A percentile compares a stretch with the other conserved stretches of the same genome.
Conservation (phyloP, 139 green algal genomes). For the Raphidocelis subcapitata region DNA sequence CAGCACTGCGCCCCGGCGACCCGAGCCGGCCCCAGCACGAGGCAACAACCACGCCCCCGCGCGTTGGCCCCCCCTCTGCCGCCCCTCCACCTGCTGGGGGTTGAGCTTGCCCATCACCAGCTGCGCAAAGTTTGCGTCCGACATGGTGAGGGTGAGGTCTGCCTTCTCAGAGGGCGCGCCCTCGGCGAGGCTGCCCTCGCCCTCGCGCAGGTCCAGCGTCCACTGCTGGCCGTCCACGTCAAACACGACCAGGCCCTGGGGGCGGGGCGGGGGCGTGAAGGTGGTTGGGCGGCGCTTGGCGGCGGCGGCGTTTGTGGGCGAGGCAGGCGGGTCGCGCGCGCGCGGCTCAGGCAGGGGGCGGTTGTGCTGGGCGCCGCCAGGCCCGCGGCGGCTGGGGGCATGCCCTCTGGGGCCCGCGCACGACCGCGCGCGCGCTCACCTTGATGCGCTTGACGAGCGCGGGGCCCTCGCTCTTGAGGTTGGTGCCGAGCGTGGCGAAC, state of each 20-base stretch:
- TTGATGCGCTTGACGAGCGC: conserved; percentile 62
- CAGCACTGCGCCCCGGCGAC: background rate
- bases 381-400: no score
- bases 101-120: conserved; percentile 84
- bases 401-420: no score
- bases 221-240: conserved; percentile 76
- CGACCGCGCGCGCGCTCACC: no score
- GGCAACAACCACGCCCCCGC: background rate
- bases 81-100: conserved; percentile 79
- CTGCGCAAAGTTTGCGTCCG: conserved; percentile 68
- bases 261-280: background rate
- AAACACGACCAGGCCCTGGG: conserved; percentile 80
- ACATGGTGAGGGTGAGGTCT: conserved; percentile 80
- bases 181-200: conserved; percentile 37
- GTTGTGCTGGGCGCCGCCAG: background rate
- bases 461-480: conserved; percentile 43
- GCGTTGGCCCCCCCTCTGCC: background rate
- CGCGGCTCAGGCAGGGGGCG: no score
- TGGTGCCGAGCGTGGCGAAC: conserved; percentile 52
- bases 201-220: conserved; percentile 74
- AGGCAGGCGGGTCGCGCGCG: background rate
- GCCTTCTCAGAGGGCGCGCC: conserved; percentile 35
- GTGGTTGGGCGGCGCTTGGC: background rate
- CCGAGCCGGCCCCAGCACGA: background rate
- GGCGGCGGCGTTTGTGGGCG: background rate